Evolutionary conservation across 2,329 filamentous ascomycete species (phyloP), one percentile per base, ranked within the genome.

Genomic region (Colletotrichum sp.): DNA sequence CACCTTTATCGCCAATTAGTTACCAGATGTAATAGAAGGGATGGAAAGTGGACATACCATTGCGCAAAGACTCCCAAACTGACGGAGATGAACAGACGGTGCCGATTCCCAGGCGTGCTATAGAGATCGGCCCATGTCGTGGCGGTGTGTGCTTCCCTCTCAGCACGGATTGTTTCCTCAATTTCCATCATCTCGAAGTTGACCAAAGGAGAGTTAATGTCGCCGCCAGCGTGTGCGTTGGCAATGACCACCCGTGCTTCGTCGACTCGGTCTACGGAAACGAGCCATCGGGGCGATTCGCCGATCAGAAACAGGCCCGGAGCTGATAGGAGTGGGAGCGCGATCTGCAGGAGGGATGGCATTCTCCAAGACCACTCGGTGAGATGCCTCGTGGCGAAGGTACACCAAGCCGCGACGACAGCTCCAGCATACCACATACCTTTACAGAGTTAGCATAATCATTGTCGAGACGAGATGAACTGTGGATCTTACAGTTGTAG

Each of bases 261-360:
- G 55, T 59, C 26, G 9, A 59, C 6, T 1, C 55, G 55, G 26
- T 59, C 55, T 2, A 59, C 26, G 13, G 55, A 59, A 24, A 30
- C 26, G 0, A 59, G 55, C 80, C 79, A 82, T 69, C 81, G 78
- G 26, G 24, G 55, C 9, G 55, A 59, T 59, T 59, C 55, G 10
- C 44, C 44, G 44, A 52, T 59, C 8, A 30, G 26, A 8, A 59
- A 59, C 24, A 59, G 16, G 1, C 55, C 55, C 16, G 21, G 55
- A n/a, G 26, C 26, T 0, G 55, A 28, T 3, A 59, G 15, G 3
- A 59, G 21, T 0, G 55, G 55, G 1, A 59, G 55, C n/a, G 44
- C 44, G 10, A 87, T 85, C 77, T 90, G 89, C 3, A 90, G 79
- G 5, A 89, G 81, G 36, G 75, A 77, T 30, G 75, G 75, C 24